phyloP scores from a whole-genome alignment of 2,329 filamentous ascomycete genomes.

The Xylaria polymorpha region DNA sequence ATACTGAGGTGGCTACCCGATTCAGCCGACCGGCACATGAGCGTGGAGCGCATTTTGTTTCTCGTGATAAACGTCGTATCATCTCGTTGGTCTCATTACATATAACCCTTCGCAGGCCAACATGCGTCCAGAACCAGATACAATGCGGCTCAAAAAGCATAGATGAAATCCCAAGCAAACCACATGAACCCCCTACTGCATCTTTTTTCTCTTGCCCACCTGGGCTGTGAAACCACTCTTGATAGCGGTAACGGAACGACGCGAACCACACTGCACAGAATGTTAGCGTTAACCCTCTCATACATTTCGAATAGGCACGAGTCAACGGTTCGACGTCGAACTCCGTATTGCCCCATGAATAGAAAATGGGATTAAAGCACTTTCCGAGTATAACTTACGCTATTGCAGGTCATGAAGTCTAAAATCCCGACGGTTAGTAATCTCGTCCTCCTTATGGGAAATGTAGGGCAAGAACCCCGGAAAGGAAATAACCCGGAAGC shows the following conservation, averaged over 20 bases:
- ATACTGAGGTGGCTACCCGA: background rate
- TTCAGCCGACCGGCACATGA: constrained; percentile 1
- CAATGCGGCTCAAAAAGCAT: constrained; percentile 23
- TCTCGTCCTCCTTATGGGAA: background rate
- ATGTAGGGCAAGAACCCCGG: background rate
- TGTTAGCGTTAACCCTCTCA: constrained; percentile 17
- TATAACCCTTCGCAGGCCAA: constrained; percentile 24
- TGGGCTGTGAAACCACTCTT: constrained; percentile 99
- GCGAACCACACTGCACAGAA: constrained; percentile 67
- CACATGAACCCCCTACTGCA: constrained; percentile 60
- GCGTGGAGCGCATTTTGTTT: background rate
- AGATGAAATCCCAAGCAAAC: constrained; percentile 16
- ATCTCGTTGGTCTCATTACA: constrained; percentile 32
- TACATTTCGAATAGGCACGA: background rate
- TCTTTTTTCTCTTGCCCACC: constrained; percentile 98
- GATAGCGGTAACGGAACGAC: constrained; percentile 94
- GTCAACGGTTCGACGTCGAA: background rate
- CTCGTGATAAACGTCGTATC: constrained; percentile 22
- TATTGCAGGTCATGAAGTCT: constrained; percentile 96
- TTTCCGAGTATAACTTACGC: constrained; percentile 47
- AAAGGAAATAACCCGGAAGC: background rate
- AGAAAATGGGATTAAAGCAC: background rate
- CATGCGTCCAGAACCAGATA: constrained; percentile 33
- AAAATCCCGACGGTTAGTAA: constrained; percentile 27
- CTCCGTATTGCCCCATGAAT: background rate